These are phyloP conservation scores for Talaromyces adpressus DNA, from an alignment of 495 filamentous ascomycete genomes.

Conservation along the genomic window DNA sequence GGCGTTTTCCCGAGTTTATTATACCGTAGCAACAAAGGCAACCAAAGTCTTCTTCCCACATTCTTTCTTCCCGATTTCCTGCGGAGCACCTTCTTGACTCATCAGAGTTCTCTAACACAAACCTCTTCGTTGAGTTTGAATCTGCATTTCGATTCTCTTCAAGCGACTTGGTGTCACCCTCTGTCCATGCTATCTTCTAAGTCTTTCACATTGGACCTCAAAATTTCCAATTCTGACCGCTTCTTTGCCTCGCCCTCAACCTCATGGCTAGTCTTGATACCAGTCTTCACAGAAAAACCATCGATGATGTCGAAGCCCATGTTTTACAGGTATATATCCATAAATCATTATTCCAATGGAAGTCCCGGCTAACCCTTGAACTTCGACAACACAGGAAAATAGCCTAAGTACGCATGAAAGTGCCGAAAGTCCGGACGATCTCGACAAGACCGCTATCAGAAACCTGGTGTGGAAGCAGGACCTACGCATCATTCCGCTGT, in stretches of 20 bases:
- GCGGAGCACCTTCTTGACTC: neutral
- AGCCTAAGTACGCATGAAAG: neutral
- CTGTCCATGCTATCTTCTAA: neutral
- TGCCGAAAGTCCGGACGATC: neutral
- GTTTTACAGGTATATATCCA: neutral
- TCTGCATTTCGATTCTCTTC: neutral
- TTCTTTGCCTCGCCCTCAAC: neutral
- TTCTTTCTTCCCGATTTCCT: neutral
- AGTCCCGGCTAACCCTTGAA: neutral
- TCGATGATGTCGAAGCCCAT: constrained; percentile 1
- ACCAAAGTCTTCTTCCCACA: neutral
- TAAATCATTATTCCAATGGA: neutral
- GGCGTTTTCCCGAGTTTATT: neutral
- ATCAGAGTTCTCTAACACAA: neutral
- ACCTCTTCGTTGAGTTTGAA: neutral
- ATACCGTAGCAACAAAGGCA: neutral
- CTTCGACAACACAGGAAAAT: neutral
- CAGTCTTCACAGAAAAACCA: neutral
- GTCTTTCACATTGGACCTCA: neutral
- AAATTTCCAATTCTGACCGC: neutral
- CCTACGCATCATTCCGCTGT: constrained; percentile 50
- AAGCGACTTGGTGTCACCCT: neutral
- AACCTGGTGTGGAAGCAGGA: constrained; percentile 54
- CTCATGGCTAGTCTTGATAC: neutral
- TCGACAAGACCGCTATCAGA: constrained; percentile 15